Percentiles rank a stretch among this genome's conserved stretches.
Evolutionary conservation across 345 rosid species (phyloP).

Genomic region (Clarkia xantiana): DNA sequence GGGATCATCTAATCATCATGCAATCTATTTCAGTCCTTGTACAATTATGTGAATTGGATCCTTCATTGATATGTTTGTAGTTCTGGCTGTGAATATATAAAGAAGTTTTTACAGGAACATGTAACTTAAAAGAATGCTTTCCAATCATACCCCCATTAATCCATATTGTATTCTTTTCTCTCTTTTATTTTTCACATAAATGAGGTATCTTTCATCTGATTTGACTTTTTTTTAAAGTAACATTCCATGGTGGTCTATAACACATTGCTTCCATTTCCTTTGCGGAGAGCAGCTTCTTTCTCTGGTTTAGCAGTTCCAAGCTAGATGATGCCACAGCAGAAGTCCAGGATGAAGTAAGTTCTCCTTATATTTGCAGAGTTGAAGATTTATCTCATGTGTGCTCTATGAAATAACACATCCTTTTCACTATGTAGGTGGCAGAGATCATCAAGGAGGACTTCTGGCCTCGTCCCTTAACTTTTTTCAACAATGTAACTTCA

Average conservation of each 20-base stretch:
- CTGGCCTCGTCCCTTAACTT: slow-evolving; percentile 87
- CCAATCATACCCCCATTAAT: too few relatives aligned
- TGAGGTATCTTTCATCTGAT: too few relatives aligned
- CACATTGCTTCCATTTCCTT: neutral
- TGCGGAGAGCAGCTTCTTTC: slow-evolving; percentile 51
- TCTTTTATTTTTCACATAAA: too few relatives aligned
- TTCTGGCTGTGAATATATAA: too few relatives aligned
- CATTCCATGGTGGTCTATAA: neutral
- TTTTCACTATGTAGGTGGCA: slow-evolving; percentile 44
- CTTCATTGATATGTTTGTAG: too few relatives aligned
- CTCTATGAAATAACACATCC: neutral
- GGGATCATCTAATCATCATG: too few relatives aligned
- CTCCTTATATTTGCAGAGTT: slow-evolving; percentile 1
- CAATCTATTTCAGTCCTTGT: too few relatives aligned
- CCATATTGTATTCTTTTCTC: too few relatives aligned
- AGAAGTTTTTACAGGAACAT: too few relatives aligned
- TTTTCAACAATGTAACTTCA: slow-evolving; percentile 57
- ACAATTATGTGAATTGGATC: too few relatives aligned
- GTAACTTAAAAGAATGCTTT: too few relatives aligned
- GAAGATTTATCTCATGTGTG: neutral
- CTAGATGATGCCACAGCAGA: slow-evolving; percentile 47
- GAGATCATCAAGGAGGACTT: slow-evolving; percentile 88
- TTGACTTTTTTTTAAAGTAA: neutral
- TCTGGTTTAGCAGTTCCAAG: slow-evolving; percentile 58
- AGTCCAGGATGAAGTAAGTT: slow-evolving; percentile 61